A percentile compares a stretch with the other conserved stretches of the same genome.
Evolutionary conservation across 495 filamentous ascomycete genomes (phyloP).

Genomic region (Wilcoxina mikolae): DNA sequence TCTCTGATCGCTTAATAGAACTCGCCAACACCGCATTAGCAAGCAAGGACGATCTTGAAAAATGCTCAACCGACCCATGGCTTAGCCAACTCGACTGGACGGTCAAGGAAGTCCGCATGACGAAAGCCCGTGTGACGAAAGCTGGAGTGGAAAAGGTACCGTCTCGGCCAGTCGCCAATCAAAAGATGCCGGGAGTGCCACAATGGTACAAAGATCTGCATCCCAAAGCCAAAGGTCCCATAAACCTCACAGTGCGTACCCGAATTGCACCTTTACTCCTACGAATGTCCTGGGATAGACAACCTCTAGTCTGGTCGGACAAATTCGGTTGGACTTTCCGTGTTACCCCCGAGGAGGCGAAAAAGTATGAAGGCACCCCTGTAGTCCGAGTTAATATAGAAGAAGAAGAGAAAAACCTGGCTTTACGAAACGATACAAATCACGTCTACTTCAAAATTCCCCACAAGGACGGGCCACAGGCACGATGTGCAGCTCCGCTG

Average conservation of each 20-base stretch:
- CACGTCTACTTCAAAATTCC: conserved; percentile 82
- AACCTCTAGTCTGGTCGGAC: conserved; percentile 85
- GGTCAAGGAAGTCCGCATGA: conserved; percentile 78
- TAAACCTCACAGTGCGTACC: conserved; percentile 72
- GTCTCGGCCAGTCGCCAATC: conserved; percentile 58
- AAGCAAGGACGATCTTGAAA: conserved; percentile 49
- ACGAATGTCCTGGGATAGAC: conserved; percentile 71
- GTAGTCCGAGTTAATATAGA: conserved; percentile 58
- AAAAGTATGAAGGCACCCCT: conserved; percentile 52
- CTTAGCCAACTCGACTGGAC: conserved; percentile 89
- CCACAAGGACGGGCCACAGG: conserved; percentile 82
- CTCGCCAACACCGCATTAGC: conserved; percentile 58
- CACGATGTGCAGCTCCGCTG: conserved; percentile 69
- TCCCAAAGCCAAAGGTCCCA: conserved; percentile 42
- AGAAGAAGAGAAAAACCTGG: conserved; percentile 49
- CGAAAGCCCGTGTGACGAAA: no score
- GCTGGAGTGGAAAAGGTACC: conserved; percentile 77
- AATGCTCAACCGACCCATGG: conserved; percentile 66
- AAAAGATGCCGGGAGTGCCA: conserved; percentile 90
- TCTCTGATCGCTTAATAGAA: conserved; percentile 54
- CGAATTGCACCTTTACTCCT: conserved; percentile 78
- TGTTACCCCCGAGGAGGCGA: conserved; percentile 48
- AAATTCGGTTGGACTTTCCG: conserved; percentile 84
- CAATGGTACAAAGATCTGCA: conserved; percentile 94
- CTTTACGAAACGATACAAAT: conserved; percentile 48